These are phyloP conservation scores for Elaeagnus macrophylla DNA, from an alignment of 306 rosid species.

Conservation along the genomic window DNA sequence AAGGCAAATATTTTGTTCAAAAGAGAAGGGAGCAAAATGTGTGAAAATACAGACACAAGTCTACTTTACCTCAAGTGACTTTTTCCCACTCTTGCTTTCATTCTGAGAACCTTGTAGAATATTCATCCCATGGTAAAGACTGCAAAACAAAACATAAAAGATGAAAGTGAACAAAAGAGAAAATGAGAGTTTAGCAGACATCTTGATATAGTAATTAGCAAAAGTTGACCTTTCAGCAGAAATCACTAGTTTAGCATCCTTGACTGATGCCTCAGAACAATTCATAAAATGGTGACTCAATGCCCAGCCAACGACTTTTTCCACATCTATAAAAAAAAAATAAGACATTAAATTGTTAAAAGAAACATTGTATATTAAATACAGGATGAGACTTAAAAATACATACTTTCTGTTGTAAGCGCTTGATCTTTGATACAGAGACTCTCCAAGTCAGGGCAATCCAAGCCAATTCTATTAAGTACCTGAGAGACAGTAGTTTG, in stretches of 20 bases:
- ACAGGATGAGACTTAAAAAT: neutral
- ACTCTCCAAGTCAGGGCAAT: slow-evolving; percentile 70
- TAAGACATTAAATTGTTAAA: neutral
- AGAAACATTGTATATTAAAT: neutral
- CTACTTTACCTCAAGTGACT: slow-evolving; percentile 60
- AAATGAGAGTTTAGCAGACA: too few relatives aligned
- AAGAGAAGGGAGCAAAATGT: neutral
- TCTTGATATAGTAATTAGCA: too few relatives aligned
- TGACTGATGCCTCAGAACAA: slow-evolving; percentile 34
- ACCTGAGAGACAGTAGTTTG: slow-evolving; percentile 51
- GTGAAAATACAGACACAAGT: neutral
- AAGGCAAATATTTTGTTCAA: neutral
- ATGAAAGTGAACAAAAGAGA: slow-evolving; percentile 3
- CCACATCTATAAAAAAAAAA: slow-evolving; percentile 46
- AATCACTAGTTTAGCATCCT: slow-evolving; percentile 52
- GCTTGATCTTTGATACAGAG: slow-evolving; percentile 71
- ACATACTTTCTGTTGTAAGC: slow-evolving; percentile 66
- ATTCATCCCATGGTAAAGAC: slow-evolving; percentile 62
- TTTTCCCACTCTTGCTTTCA: slow-evolving; percentile 65
- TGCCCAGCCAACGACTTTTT: slow-evolving; percentile 85
- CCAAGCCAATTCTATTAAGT: slow-evolving; percentile 53
- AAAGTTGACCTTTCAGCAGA: slow-evolving; percentile 52
- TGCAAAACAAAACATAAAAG: slow-evolving; percentile 32
- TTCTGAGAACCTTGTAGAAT: slow-evolving; percentile 65
- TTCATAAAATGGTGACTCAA: slow-evolving; percentile 67